Evolutionary conservation across 257 asterid genomes (phyloP), one percentile per base, ranked within the genome.

Genomic region (Cinchona pubescens): DNA sequence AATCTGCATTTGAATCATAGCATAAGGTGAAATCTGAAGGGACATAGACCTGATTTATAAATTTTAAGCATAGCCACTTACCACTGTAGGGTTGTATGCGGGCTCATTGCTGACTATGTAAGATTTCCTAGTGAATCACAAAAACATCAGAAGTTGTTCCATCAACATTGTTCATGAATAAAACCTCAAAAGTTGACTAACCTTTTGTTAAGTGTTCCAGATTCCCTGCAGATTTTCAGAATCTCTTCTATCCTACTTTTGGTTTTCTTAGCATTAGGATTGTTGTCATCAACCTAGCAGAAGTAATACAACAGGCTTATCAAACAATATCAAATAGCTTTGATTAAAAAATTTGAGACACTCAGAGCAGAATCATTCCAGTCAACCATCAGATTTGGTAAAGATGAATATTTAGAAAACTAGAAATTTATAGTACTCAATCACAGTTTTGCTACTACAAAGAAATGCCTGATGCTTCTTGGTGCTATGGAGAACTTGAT

Each of bases 211-310:
- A 86, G 77, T 69, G 86, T 83, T 83, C 94, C 98, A 18, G 98
- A 92, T 27, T 90, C 97, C 89, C 89, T 89, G 96, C 99, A 92
- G 32, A 82, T 72, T 81, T 84, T 92, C 89, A 92, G 76, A 75
- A 90, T 85, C 43, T 80, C 78, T 72, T 95, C 99, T 49, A 95
- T 71, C 74, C 75, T 81, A 71, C 84, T 88, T 51, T 80, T 89
- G 5, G 96, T 91, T 83, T 85, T 91, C 81, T 82, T 84, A 76
- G 99, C 92, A 81, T 89, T 95, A 25, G 96, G 99, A 85, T 92
- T 97, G 42, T 77, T 85, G 70, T 85, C 90, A 48, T 88, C 91
- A 77, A 90, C 89, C 97, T 94, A 78, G 9, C 73, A 67, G 67
- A 48, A 12, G 13, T 19, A 48, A 16, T 45, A 40, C 55, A 38